phyloP scores from a whole-genome alignment of 1,284 basidiomycete genomes.

The Leccinum solheimii region DNA sequence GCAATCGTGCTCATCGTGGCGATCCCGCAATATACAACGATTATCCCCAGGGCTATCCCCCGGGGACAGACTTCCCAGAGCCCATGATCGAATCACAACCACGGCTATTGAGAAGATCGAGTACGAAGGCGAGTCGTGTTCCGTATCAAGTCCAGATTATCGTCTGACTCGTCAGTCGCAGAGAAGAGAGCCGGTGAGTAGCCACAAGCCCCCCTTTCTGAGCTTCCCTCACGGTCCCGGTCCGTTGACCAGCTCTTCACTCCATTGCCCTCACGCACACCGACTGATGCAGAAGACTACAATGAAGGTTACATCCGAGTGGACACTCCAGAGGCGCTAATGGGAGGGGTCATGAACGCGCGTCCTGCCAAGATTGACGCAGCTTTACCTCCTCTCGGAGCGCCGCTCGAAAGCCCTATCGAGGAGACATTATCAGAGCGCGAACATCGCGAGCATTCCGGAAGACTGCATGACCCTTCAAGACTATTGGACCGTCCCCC shows the following conservation, averaged over 20 bases:
- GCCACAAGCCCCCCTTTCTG: conserved; percentile 1
- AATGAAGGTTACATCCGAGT: conserved; percentile 35
- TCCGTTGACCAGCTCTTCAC: conserved; percentile 30
- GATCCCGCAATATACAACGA: conserved; percentile 30
- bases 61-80: conserved; percentile 28
- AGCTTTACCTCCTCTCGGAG: conserved; percentile 27
- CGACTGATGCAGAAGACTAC: conserved; percentile 35
- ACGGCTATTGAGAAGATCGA: conserved; percentile 32
- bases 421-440: conserved; percentile 32
- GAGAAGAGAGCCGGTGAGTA: conserved; percentile 36
- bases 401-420: conserved; percentile 16
- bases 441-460: conserved; percentile 22
- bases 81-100: conserved; percentile 23
- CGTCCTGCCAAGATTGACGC: conserved; percentile 30
- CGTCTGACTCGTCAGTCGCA: conserved; percentile 20
- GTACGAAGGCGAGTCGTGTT: conserved; percentile 27
- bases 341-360: conserved; percentile 36
- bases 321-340: conserved; percentile 33
- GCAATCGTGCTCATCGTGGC: conserved; percentile 32
- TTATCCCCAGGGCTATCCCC: conserved; percentile 35
- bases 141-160: neutral
- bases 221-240: conserved; percentile 8
- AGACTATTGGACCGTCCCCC: conserved; percentile 30
- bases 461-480: conserved; percentile 19
- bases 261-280: conserved; percentile 35